Base-by-base conservation (phyloP, 2,329 filamentous ascomycete genomes). In the Aurifilum marmelostoma region DNA sequence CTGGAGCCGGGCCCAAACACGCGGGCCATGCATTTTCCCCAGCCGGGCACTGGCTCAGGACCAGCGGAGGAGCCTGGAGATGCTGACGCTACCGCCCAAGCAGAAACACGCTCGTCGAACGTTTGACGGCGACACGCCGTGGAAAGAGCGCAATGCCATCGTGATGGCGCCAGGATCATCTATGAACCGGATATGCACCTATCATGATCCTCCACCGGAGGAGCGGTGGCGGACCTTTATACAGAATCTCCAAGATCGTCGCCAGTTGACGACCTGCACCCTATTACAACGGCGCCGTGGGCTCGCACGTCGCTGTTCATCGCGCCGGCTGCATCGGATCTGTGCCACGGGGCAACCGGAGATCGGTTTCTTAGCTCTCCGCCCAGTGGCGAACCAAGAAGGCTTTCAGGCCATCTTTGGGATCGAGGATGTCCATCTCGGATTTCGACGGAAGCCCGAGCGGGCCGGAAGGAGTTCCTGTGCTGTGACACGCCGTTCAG, bases 401-500 rank as follows among this genome's bases (percentile, higher is more conserved):
- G 96, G 99, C 77, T 98, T 99, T 87, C 90, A 89, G 78, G 93
- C 93, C 0, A 92, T 99, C n/a, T 97, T 98, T 73, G 95, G 95
- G 0, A 87, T 97, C 8, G 87, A 94, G 0, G 84, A 94, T 72
- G 92, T 97, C 18, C 88, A 86, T 69, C 79, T 98, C 59, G 91
- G 94, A 97, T 75, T 94, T 92, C 75, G 96, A 99, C 76, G 96
- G 96, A 1, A 97, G 94, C 0, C 96, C 96, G 0, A 93, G 93
- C 7, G 93, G 95, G 0, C n/a, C 86, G 93, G 29, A 98, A 98
- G 77, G 95, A 98, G 75, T 98, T 98, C 69, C 77, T 99, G 8
- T 98, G 94, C 79, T 99, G 96, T 96, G 98, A 99, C 75, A 97
- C 95, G 0, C 96, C 96, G 0, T 97, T 89, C 79, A 97, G 94